Evolutionary conservation across 169 alveolate genomes (phyloP).

Genomic region (Eimeria praecox): DNA sequence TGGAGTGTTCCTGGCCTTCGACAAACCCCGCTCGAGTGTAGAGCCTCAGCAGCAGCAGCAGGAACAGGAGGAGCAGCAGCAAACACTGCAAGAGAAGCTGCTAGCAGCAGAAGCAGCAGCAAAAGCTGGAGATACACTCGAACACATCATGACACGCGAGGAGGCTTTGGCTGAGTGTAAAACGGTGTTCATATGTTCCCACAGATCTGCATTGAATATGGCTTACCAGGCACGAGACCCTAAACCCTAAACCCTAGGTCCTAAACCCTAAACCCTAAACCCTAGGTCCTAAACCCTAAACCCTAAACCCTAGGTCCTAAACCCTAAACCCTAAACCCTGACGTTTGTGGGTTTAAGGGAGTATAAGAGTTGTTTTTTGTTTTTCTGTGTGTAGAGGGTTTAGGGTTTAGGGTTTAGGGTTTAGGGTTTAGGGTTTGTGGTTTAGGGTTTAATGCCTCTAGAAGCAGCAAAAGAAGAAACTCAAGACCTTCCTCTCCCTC

Average conservation of each 20-base stretch:
- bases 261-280: neutral
- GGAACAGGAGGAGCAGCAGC: slow-evolving; percentile 56
- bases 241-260: neutral
- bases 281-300: too few species aligned
- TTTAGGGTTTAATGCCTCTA: slow-evolving; percentile 68
- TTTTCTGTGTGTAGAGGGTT: neutral
- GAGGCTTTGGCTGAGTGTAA: slow-evolving; percentile 78
- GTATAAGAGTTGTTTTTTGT: too few species aligned
- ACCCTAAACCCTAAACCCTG: too few species aligned
- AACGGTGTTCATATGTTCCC: slow-evolving; percentile 88
- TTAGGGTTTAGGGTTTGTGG: neutral
- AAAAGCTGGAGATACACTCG: slow-evolving; percentile 41
- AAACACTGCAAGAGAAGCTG: slow-evolving; percentile 58
- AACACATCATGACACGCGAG: slow-evolving; percentile 78
- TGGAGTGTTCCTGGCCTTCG: slow-evolving; percentile 73
- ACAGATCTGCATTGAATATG: slow-evolving; percentile 94
- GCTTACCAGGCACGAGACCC: slow-evolving; percentile 95
- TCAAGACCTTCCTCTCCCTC: slow-evolving; percentile 67
- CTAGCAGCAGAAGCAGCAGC: slow-evolving; percentile 71
- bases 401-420: neutral
- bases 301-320: too few species aligned
- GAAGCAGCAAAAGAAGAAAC: slow-evolving; percentile 16
- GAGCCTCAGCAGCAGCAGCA: slow-evolving; percentile 22
- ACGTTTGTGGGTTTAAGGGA: too few species aligned
- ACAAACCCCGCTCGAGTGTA: neutral